phyloP scores from a whole-genome alignment of 129 eudicot species.

The sunflower (Helianthus annuus) region DNA sequence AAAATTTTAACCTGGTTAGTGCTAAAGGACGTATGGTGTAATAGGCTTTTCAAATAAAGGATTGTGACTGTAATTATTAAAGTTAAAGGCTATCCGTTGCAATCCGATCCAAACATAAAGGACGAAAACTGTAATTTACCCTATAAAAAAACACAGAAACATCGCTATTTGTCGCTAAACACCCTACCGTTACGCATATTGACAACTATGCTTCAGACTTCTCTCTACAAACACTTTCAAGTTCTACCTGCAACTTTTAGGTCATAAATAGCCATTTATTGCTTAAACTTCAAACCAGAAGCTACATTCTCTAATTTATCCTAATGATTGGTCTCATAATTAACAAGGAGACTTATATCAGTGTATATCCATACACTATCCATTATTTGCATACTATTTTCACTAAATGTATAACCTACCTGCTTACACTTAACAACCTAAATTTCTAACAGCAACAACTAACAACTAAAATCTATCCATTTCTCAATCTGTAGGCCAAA shows the following conservation, averaged over 20 bases:
- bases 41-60: too few species aligned
- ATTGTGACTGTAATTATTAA: too few species aligned
- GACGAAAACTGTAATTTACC: too few species aligned
- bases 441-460: slow-evolving; percentile 7
- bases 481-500: slow-evolving; percentile 7
- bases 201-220: neutral
- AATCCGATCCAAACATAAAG: too few species aligned
- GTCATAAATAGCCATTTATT: slow-evolving; percentile 10
- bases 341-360: neutral
- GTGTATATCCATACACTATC: neutral
- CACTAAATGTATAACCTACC: neutral
- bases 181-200: too few species aligned
- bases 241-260: slow-evolving; percentile 9
- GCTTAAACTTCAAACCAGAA: slow-evolving; percentile 14
- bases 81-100: too few species aligned
- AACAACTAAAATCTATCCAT: neutral
- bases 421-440: neutral
- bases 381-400: neutral
- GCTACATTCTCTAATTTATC: neutral
- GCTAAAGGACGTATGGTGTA: too few species aligned
- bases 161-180: too few species aligned
- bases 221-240: slow-evolving; percentile 8
- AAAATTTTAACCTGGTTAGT: too few species aligned
- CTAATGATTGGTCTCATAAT: neutral
- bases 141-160: too few species aligned